Conservation (phyloP, 179 eudicot species). For the Heliamphora pulchella region DNA sequence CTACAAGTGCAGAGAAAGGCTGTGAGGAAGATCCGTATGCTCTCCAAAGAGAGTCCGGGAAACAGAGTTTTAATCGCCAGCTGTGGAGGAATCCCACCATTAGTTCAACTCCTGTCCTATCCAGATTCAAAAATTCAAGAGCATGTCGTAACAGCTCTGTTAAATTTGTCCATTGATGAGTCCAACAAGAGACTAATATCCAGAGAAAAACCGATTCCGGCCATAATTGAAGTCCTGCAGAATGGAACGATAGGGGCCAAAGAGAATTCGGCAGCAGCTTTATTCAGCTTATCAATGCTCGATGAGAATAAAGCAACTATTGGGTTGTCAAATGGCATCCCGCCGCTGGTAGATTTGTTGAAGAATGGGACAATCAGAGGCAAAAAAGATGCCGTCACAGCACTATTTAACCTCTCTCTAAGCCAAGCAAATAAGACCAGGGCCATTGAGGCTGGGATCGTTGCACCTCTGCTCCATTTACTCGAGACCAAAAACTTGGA, state of each 20-base stretch:
- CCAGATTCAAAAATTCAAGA: constrained; percentile 63
- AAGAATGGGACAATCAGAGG: constrained; percentile 61
- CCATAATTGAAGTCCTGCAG: constrained; percentile 48
- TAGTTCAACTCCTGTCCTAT: constrained; percentile 46
- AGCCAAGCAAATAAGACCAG: constrained; percentile 37
- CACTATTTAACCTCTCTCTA: constrained; percentile 53
- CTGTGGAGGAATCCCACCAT: constrained; percentile 51
- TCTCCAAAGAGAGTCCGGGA: constrained; percentile 61
- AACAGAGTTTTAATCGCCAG: constrained; percentile 52
- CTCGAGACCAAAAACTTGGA: constrained; percentile 42
- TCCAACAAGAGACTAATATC: constrained; percentile 62
- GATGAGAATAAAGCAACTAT: constrained; percentile 60
- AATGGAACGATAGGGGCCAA: constrained; percentile 51
- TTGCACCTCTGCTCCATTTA: constrained; percentile 38
- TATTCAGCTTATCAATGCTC: constrained; percentile 71
- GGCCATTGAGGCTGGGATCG: constrained; percentile 57
- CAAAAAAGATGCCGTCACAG: constrained; percentile 64
- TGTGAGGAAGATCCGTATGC: constrained; percentile 42
- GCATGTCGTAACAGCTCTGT: constrained; percentile 60
- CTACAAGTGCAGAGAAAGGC: constrained; percentile 53
- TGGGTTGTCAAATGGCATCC: constrained; percentile 54
- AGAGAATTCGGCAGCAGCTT: constrained; percentile 77
- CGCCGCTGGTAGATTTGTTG: constrained; percentile 50
- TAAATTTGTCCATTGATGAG: constrained; percentile 64
- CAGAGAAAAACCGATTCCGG: constrained; percentile 41